Evolutionary conservation across 768 basidiomycete species (phyloP).

Genomic region (Leccinum incarnatum): DNA sequence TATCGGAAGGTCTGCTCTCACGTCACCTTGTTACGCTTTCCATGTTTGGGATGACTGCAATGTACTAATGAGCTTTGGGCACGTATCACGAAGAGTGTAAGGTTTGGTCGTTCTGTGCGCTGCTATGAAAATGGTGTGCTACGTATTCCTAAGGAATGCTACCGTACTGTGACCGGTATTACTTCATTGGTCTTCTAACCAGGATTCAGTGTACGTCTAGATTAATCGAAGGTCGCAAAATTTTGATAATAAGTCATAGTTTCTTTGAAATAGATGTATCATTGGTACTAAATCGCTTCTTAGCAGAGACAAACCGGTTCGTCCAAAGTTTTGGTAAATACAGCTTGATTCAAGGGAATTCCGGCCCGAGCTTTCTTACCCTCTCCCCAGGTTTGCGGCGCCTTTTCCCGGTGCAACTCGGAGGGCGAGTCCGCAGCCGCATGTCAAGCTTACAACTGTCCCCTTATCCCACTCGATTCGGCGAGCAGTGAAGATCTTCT

Average conservation of each 20-base stretch:
- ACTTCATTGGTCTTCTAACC: not conserved
- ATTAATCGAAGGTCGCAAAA: not conserved
- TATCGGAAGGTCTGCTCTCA: slow-evolving; percentile 1
- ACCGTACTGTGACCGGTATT: not conserved
- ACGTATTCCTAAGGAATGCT: not conserved
- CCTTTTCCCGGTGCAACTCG: not conserved
- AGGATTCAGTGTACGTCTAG: not conserved
- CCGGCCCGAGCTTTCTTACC: not conserved
- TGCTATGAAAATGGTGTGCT: not conserved
- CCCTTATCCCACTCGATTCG: not conserved
- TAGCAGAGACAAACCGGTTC: not conserved
- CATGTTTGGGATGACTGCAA: slow-evolving; percentile 12
- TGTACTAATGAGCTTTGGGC: slow-evolving; percentile 2
- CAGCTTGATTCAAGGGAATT: not conserved
- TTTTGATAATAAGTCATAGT: not conserved
- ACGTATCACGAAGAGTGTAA: not conserved
- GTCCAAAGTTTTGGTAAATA: not conserved
- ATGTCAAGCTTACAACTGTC: not conserved
- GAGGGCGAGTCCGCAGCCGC: not conserved
- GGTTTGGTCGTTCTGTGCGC: not conserved
- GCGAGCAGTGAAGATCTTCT: not conserved
- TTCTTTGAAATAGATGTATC: not conserved
- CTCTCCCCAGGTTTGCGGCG: not conserved
- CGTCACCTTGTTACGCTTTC: not conserved
- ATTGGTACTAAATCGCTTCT: not conserved